Evolutionary conservation across 78 protist genomes (phyloP).

Genomic region (Pigoraptor vietnamica): DNA sequence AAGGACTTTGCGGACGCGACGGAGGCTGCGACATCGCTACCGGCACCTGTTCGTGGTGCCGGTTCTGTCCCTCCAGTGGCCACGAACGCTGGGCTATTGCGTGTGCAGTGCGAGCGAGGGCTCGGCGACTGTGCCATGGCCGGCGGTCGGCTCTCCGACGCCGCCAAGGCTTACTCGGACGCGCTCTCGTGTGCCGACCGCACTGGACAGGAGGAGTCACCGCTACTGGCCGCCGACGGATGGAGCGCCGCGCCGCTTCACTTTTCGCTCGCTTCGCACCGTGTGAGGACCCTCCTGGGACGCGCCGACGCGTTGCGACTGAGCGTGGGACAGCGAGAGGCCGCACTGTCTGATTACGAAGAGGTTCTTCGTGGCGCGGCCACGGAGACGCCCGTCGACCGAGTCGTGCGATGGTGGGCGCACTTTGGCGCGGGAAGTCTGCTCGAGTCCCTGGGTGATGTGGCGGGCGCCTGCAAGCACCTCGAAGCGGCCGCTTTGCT

Average conservation of each 20-base stretch:
- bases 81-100: not conserved
- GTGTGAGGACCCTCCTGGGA: not conserved
- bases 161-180: not conserved
- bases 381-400: not conserved
- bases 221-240: not conserved
- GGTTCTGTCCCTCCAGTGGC: not conserved
- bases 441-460: not conserved
- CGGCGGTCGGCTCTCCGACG: not conserved
- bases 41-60: too few species aligned
- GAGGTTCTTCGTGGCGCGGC: not conserved
- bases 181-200: not conserved
- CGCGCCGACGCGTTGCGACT: not conserved
- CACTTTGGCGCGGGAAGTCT: not conserved
- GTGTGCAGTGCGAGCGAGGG: not conserved
- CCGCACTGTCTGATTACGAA: not conserved
- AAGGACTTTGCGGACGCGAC: not conserved
- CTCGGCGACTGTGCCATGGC: not conserved
- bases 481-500: not conserved
- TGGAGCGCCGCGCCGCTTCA: not conserved
- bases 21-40: too few species aligned
- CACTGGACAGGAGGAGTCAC: not conserved
- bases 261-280: not conserved
- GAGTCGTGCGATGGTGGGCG: not conserved
- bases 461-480: not conserved
- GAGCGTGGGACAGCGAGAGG: not conserved